A percentile compares a stretch with the other conserved stretches of the same genome.
Conservation (phyloP, 73 alveolate species). For the Durusdinium trenchii region DNA sequence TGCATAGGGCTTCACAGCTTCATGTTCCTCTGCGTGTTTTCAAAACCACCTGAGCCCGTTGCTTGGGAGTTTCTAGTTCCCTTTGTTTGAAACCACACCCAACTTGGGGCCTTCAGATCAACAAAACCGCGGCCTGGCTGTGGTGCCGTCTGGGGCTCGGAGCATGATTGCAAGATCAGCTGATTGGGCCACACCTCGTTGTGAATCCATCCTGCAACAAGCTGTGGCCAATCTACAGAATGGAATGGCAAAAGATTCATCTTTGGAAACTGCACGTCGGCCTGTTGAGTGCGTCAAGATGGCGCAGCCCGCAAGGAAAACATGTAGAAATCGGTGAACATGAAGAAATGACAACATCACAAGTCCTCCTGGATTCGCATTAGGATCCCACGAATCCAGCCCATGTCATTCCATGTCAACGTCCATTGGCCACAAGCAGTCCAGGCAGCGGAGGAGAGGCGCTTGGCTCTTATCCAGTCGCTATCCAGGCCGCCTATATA, state of each 20-base stretch:
- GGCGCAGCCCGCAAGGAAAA: no score
- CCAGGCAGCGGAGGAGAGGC: not conserved
- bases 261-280: no score
- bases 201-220: not conserved
- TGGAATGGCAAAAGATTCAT: no score
- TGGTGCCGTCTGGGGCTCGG: not conserved
- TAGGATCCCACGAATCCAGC: no score
- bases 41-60: no score
- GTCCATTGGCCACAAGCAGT: not conserved
- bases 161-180: conserved; percentile 17
- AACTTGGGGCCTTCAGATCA: not conserved
- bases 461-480: conserved; percentile 14
- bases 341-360: not conserved
- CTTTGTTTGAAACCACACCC: not conserved
- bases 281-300: no score
- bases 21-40: not conserved
- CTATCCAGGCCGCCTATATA: no score
- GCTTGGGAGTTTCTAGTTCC: not conserved
- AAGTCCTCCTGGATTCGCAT: not conserved
- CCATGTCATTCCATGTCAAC: no score
- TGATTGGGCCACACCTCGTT: conserved; percentile 14
- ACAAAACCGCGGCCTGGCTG: not conserved
- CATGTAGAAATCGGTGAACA: no score
- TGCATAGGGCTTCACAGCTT: not conserved
- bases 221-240: no score